phyloP scores from a whole-genome alignment of 1,284 basidiomycete species.

The Naganishia sp. region DNA sequence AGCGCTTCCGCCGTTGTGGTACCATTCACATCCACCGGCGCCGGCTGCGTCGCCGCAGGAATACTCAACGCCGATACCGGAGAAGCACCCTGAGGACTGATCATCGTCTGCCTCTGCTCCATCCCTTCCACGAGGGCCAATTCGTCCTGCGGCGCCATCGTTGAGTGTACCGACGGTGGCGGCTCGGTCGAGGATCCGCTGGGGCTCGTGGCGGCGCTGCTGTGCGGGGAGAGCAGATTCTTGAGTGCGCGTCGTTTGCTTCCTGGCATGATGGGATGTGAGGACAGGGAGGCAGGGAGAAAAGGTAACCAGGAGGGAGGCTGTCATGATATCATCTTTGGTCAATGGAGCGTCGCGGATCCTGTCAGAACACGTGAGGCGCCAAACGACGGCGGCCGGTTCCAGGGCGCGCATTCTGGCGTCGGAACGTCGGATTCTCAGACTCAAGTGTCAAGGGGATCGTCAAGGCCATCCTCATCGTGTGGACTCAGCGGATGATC shows the following conservation, averaged over 20 bases:
- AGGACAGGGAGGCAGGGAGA: too few species aligned
- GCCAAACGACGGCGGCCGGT: too few species aligned
- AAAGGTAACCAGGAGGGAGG: too few species aligned
- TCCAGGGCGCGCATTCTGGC: too few species aligned
- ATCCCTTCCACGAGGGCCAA: conserved; percentile 8
- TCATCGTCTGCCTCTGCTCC: conserved; percentile 6
- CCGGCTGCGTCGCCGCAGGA: neutral
- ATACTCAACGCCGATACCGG: neutral
- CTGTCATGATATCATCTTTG: too few species aligned
- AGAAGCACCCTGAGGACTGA: neutral
- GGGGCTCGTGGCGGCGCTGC: conserved; percentile 5
- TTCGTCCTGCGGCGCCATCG: conserved; percentile 17
- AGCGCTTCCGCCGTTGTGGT: neutral
- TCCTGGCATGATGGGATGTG: conserved; percentile 44
- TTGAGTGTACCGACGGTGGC: neutral
- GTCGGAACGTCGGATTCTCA: too few species aligned
- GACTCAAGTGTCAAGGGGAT: too few species aligned
- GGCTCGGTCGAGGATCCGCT: neutral
- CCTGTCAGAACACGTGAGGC: too few species aligned
- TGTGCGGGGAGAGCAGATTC: conserved; percentile 43
- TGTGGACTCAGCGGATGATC: too few species aligned
- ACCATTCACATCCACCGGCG: neutral
- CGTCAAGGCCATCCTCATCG: too few species aligned
- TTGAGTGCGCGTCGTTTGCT: conserved; percentile 51
- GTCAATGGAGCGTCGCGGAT: too few species aligned